Evolutionary conservation across 2,329 filamentous ascomycete genomes (phyloP).

Genomic region (Coniochaeta pulveracea): DNA sequence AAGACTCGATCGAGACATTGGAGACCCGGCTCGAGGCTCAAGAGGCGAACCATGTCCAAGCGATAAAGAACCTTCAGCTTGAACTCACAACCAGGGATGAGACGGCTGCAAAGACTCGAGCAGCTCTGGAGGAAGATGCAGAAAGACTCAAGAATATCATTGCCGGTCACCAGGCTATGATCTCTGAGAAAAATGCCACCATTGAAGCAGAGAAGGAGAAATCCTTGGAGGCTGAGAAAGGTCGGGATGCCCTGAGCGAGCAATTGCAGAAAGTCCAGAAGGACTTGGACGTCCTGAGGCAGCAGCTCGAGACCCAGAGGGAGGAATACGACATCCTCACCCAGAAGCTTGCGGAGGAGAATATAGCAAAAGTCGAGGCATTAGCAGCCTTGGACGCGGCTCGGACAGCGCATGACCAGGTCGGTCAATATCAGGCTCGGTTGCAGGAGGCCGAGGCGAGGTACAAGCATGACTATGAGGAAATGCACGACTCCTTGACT

Average conservation of each 20-base stretch:
- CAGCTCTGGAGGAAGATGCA: too few species aligned
- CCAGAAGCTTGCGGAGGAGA: conserved; percentile 42
- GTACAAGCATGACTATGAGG: conserved; percentile 49
- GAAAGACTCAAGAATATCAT: too few species aligned
- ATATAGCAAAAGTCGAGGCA: conserved; percentile 48
- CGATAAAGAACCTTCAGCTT: too few species aligned
- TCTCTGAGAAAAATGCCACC: too few species aligned
- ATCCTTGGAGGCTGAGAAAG: too few species aligned
- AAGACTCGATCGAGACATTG: too few species aligned
- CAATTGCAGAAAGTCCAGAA: conserved; percentile 32
- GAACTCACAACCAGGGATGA: too few species aligned
- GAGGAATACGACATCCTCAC: conserved; percentile 24
- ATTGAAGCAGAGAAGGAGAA: conserved; percentile 27
- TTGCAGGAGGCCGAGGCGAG: conserved; percentile 38
- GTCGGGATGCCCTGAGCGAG: too few species aligned
- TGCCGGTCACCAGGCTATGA: too few species aligned
- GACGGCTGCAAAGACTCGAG: too few species aligned
- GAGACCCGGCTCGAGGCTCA: too few species aligned
- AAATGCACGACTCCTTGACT: conserved; percentile 52
- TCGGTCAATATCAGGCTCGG: conserved; percentile 37
- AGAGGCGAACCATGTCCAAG: too few species aligned
- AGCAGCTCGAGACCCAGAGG: conserved; percentile 45
- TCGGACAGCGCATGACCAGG: conserved; percentile 35
- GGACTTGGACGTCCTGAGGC: conserved; percentile 37
- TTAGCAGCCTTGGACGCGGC: conserved; percentile 49